Evolutionary conservation across 306 rosid genomes (phyloP), one percentile per base, ranked within the genome.

Genomic region (Cucumis hystrix): DNA sequence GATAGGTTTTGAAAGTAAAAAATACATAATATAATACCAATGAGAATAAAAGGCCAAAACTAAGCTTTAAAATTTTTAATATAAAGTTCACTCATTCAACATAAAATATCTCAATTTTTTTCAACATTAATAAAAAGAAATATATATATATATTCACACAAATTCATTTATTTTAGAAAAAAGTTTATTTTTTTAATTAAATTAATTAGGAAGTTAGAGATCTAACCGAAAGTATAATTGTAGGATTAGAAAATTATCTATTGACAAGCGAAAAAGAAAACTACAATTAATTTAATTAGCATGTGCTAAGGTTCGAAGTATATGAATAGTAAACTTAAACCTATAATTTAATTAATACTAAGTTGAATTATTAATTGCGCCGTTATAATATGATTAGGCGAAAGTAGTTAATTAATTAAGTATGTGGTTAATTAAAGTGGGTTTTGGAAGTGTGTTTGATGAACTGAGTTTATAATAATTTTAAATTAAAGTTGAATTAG

Each of bases 301-400:
- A 86, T 82, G 89, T 85, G 93, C 78, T 57, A 47, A 79, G 81
- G 83, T 82, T 85, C 87, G 79, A 52, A 15, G 52, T n/a, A 74
- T 74, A 10, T 80, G 71, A 77, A 81, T 79, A 74, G 58, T 80
- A 80, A 78, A 84, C 37, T 65, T 13, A 14, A 57, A 68, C 20
- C 11, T 41, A 43, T 52, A 66, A 21, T 76, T 77, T 77, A 72
- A 85, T 82, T 72, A 15, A 80, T 64, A 62, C 82, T 62, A 77
- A 39, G 55, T 49, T 70, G 30, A 21, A 70, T 67, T 37, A 65
- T 16, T 65, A 65, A 65, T 39, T 37, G 72, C 23, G 72, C 51
- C 72, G 72, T 65, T 35, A 65, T 6, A 65, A 39, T 39, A 65
- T 65, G 51, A 65, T 68, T 43, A 68, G 74, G 41, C 56, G 2